These are phyloP conservation scores for Tardiomyces digboiensis DNA, from an alignment of 1,139 yeast species.

Conservation along the genomic window DNA sequence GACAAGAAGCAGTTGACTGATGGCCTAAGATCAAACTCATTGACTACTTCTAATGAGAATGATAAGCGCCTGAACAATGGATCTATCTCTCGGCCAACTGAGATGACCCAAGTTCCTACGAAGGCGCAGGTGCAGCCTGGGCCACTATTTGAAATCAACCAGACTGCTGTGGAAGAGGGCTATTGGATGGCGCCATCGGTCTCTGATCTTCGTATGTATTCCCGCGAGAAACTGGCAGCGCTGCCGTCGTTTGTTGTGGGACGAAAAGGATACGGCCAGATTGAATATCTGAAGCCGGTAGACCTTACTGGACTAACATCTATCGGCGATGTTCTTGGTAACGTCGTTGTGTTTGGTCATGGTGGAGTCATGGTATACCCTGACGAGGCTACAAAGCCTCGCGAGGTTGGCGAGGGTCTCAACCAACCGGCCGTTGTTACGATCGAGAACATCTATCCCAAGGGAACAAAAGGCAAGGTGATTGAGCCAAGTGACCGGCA, in stretches of 20 bases:
- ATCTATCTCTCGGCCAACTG: neutral
- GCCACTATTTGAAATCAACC: conserved; percentile 13
- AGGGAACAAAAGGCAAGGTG: conserved; percentile 18
- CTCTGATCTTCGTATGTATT: conserved; percentile 38
- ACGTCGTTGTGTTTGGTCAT: conserved; percentile 45
- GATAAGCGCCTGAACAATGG: neutral
- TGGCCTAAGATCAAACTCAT: neutral
- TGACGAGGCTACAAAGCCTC: conserved; percentile 48
- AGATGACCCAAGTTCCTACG: conserved; percentile 1
- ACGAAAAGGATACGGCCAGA: conserved; percentile 64
- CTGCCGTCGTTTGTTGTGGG: conserved; percentile 71
- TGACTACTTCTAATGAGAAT: neutral
- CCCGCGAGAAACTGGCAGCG: conserved; percentile 42
- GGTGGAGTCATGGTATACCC: conserved; percentile 61
- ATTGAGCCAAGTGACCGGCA: conserved; percentile 36
- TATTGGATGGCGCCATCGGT: conserved; percentile 81
- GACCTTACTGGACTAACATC: conserved; percentile 49
- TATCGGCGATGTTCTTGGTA: conserved; percentile 42
- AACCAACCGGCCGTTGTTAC: conserved; percentile 83
- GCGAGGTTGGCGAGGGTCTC: conserved; percentile 70
- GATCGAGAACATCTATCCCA: conserved; percentile 46
- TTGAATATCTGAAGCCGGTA: conserved; percentile 63
- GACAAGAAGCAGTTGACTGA: no score
- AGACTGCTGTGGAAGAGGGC: conserved; percentile 32
- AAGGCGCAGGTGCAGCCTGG: conserved; percentile 9